Base-by-base conservation (phyloP, 805 yeast species). In the Wickerhamiella qilinensis region DNA sequence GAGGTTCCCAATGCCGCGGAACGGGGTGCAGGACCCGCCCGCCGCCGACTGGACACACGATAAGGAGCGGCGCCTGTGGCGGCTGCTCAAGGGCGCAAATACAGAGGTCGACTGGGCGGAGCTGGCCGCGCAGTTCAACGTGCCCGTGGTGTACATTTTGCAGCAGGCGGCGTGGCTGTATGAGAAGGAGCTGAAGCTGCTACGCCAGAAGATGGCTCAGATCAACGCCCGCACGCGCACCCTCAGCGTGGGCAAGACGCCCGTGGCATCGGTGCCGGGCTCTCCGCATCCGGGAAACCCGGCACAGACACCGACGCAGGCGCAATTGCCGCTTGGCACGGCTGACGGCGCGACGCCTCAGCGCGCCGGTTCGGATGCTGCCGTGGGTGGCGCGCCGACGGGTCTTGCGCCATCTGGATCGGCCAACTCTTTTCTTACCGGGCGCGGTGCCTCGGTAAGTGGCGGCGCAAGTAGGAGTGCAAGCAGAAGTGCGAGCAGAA, bases 131-230 rank as follows among this genome's bases (percentile, higher is more conserved):
- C 49, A 52, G 22, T 58, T 66, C 40, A 49, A 56, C 14, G 68
- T 63, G 2, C 46, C 60, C 11, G 49, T 51, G 4, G 52, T 58
- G 18, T 60, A 56, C 39, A 48, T 60, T 12, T 48, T 60, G 11
- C 65, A 62, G 45, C 66, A 62, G 41, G 63, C 64, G 1, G 61
- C 62, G 2, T 60, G 66, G 65, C 50, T 62, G 3, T 62, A 62
- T 38, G 63, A 60, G 41, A 58, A 55, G 33, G 64, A 62, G 42
- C 49, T 62, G 34, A 51, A 53, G 28, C 51, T 51, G 27, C 51
- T 60, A 16, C 47, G 57, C 19, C 53, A 50, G 5, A 53, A 54
- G 25, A 59, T 62, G 59, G 42, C 46, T 30, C 46, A 40, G 18
- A 46, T 49, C 19, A 36, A 18, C 17, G 21, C 33, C 21, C 20